These are phyloP conservation scores for Solanum commersonii DNA, from an alignment of 257 asterid genomes.

Conservation along the genomic window DNA sequence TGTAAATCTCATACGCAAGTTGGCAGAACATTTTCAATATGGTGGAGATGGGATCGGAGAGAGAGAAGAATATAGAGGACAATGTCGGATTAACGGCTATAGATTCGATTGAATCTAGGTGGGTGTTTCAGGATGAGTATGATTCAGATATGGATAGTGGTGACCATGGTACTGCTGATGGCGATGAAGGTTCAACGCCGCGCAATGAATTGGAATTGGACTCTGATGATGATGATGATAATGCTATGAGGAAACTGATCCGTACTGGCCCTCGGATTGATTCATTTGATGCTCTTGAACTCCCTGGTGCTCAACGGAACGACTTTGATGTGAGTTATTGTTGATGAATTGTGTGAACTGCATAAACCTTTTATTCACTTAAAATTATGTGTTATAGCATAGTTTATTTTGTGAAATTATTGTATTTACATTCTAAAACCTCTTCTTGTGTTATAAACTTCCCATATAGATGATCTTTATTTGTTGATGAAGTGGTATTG, in stretches of 20 bases:
- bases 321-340: slow-evolving; percentile 58
- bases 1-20: not conserved
- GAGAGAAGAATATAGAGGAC: slow-evolving; percentile 7
- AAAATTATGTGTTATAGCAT: not conserved
- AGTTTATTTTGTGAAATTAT: not conserved
- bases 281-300: slow-evolving; percentile 94
- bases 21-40: slow-evolving; percentile 5
- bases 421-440: not conserved
- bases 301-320: slow-evolving; percentile 77
- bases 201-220: slow-evolving; percentile 45
- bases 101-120: slow-evolving; percentile 90
- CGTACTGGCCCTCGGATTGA: slow-evolving; percentile 94
- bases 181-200: slow-evolving; percentile 32
- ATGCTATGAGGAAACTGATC: slow-evolving; percentile 41
- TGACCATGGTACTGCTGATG: slow-evolving; percentile 25
- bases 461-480: not conserved
- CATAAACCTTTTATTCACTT: not conserved
- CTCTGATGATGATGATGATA: slow-evolving; percentile 67
- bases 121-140: slow-evolving; percentile 91
- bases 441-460: not conserved
- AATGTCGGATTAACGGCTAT: slow-evolving; percentile 59
- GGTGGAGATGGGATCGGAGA: slow-evolving; percentile 90
- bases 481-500: not conserved
- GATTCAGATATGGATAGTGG: slow-evolving; percentile 41
- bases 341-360: not conserved